A percentile compares a stretch with the other conserved stretches of the same genome.
phyloP scores from a whole-genome alignment of 1,284 basidiomycete species.

The Mycena citricolor region DNA sequence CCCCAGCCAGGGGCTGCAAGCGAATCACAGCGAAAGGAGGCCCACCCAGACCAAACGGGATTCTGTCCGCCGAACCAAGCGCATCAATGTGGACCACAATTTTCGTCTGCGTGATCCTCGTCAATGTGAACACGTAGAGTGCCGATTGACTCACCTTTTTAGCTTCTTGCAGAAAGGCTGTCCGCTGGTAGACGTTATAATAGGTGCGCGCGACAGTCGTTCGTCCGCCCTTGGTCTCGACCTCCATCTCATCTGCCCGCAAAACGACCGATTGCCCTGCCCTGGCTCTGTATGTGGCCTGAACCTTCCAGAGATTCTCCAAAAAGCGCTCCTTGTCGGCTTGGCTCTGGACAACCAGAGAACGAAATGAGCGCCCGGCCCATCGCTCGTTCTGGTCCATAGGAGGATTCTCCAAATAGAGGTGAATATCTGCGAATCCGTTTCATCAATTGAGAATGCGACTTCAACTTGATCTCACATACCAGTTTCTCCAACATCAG shows the following conservation, averaged over 20 bases:
- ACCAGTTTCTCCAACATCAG: slow-evolving; percentile 86
- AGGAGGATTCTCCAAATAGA: slow-evolving; percentile 81
- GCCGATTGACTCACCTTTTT: slow-evolving; percentile 62
- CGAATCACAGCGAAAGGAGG: slow-evolving; percentile 75
- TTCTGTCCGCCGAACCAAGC: slow-evolving; percentile 66
- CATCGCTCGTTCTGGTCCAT: slow-evolving; percentile 80
- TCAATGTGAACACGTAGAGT: neutral
- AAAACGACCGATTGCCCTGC: slow-evolving; percentile 67
- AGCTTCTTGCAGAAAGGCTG: slow-evolving; percentile 67
- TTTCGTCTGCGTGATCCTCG: slow-evolving; percentile 67
- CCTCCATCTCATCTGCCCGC: slow-evolving; percentile 69
- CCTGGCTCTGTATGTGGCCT: slow-evolving; percentile 74
- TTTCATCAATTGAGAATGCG: slow-evolving; percentile 9
- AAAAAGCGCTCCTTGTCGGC: slow-evolving; percentile 80
- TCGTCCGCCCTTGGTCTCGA: slow-evolving; percentile 62
- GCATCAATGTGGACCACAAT: slow-evolving; percentile 83
- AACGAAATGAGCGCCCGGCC: slow-evolving; percentile 80
- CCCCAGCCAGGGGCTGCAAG: slow-evolving; percentile 79
- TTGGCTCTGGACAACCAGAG: slow-evolving; percentile 63
- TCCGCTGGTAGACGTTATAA: slow-evolving; percentile 83
- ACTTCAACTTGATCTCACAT: slow-evolving; percentile 29
- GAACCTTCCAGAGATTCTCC: slow-evolving; percentile 82
- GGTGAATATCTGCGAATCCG: slow-evolving; percentile 68
- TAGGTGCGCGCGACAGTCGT: slow-evolving; percentile 73
- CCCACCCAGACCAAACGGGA: slow-evolving; percentile 67